Conservation (phyloP, 305 asterid genomes). For the Galium porrigens region DNA sequence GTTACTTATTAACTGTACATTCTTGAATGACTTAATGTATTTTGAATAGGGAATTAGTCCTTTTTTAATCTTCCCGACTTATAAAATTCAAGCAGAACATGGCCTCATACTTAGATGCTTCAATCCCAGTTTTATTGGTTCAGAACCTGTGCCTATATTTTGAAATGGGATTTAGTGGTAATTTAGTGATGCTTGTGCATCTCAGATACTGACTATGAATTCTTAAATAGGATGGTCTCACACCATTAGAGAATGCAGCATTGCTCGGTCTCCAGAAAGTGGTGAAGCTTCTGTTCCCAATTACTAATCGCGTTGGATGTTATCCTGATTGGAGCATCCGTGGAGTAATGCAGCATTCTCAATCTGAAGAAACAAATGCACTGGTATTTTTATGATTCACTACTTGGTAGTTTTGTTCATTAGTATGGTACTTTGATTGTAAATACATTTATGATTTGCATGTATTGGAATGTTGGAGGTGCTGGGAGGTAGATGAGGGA, state of each 20-base stretch:
- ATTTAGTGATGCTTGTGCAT: background rate
- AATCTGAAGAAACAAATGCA: conserved; percentile 14
- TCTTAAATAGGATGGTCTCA: conserved; percentile 13
- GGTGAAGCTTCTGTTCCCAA: conserved; percentile 20
- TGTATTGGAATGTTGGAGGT: too few relatives aligned
- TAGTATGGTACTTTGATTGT: too few relatives aligned
- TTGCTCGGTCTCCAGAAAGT: background rate
- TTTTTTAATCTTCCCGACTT: too few relatives aligned
- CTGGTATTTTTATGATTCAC: conserved; percentile 17
- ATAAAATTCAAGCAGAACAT: too few relatives aligned
- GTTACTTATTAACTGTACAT: background rate
- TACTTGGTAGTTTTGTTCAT: too few relatives aligned
- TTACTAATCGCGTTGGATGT: conserved; percentile 12
- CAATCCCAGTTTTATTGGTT: background rate
- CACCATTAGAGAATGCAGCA: conserved; percentile 27
- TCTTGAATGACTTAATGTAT: background rate
- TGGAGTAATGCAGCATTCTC: conserved; percentile 13
- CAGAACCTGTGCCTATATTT: background rate
- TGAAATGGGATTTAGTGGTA: background rate
- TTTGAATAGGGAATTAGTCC: background rate
- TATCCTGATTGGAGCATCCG: conserved; percentile 23
- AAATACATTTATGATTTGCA: too few relatives aligned
- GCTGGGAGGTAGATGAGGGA: too few relatives aligned
- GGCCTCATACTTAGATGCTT: too few relatives aligned
- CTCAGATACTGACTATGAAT: background rate